Conservation (phyloP, 768 basidiomycete species). For the Arthromyces matolae region DNA sequence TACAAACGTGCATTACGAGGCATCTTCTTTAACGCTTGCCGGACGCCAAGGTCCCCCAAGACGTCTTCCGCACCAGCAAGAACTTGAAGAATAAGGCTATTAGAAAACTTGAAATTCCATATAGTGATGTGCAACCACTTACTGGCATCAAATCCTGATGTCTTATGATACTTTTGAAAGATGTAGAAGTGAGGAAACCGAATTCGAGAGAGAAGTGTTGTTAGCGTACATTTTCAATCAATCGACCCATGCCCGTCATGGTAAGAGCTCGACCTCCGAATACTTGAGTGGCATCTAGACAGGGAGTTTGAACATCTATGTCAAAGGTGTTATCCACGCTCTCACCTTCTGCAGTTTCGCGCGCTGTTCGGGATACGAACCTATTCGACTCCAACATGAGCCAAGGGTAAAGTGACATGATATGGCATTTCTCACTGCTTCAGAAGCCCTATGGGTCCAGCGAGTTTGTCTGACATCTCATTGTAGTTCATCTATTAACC, state of each 20-base stretch:
- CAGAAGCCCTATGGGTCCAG: slow-evolving; percentile 84
- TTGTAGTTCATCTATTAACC: slow-evolving; percentile 71
- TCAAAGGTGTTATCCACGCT: slow-evolving; percentile 23
- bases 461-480: slow-evolving; percentile 80
- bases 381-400: slow-evolving; percentile 29
- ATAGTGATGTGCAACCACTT: slow-evolving; percentile 22
- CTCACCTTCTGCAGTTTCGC: slow-evolving; percentile 67
- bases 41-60: slow-evolving; percentile 67
- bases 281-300: slow-evolving; percentile 74
- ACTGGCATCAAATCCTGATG: slow-evolving; percentile 79
- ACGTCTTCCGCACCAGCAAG: slow-evolving; percentile 80
- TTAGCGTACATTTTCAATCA: slow-evolving; percentile 68
- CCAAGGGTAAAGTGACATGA: background rate
- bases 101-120: background rate
- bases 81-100: slow-evolving; percentile 31
- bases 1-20: slow-evolving; percentile 38
- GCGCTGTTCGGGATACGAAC: slow-evolving; percentile 61
- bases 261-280: slow-evolving; percentile 92
- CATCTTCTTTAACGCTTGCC: slow-evolving; percentile 71
- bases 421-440: slow-evolving; percentile 61
- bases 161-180: slow-evolving; percentile 66
- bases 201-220: background rate
- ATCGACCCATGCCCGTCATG: slow-evolving; percentile 79
- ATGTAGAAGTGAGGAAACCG: background rate
- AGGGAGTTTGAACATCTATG: slow-evolving; percentile 27